Evolutionary conservation across 177 flowering plant genomes (phyloP).

Genomic region (Vitis hybrid): DNA sequence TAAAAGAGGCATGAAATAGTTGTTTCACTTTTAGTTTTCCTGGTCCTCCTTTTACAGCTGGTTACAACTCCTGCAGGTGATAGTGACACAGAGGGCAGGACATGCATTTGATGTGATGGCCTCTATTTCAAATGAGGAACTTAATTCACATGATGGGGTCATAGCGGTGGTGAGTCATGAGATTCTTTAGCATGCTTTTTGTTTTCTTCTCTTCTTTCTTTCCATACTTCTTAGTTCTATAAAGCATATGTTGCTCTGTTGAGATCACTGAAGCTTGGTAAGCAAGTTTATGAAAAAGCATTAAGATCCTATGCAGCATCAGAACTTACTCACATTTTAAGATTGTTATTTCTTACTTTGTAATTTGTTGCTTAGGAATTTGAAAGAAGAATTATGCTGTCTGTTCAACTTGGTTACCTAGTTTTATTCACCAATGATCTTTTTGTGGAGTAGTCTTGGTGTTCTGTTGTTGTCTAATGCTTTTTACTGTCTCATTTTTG

Average conservation of each 20-base stretch:
- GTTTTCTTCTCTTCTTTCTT: background rate
- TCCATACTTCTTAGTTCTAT: background rate
- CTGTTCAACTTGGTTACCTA: too few species aligned
- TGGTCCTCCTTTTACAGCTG: background rate
- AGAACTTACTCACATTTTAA: background rate
- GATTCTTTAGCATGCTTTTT: background rate
- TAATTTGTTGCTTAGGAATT: background rate
- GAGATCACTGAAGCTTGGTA: background rate
- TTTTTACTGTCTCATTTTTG: too few species aligned
- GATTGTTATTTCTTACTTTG: background rate
- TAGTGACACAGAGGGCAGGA: slow-evolving; percentile 80
- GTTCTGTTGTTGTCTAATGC: too few species aligned
- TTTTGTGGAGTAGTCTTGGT: too few species aligned
- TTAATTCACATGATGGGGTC: slow-evolving; percentile 79
- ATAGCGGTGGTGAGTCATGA: slow-evolving; percentile 73
- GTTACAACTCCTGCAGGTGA: slow-evolving; percentile 46
- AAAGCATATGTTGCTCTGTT: background rate
- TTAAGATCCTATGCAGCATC: too few species aligned
- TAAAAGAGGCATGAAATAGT: too few species aligned
- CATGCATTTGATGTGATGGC: slow-evolving; percentile 87
- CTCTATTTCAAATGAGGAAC: slow-evolving; percentile 54
- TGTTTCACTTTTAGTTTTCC: too few species aligned
- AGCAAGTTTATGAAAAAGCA: too few species aligned
- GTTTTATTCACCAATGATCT: too few species aligned
- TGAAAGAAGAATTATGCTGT: background rate